These are phyloP conservation scores for Polyplosphaeria fusca DNA, from an alignment of 495 filamentous ascomycete species.

Conservation along the genomic window DNA sequence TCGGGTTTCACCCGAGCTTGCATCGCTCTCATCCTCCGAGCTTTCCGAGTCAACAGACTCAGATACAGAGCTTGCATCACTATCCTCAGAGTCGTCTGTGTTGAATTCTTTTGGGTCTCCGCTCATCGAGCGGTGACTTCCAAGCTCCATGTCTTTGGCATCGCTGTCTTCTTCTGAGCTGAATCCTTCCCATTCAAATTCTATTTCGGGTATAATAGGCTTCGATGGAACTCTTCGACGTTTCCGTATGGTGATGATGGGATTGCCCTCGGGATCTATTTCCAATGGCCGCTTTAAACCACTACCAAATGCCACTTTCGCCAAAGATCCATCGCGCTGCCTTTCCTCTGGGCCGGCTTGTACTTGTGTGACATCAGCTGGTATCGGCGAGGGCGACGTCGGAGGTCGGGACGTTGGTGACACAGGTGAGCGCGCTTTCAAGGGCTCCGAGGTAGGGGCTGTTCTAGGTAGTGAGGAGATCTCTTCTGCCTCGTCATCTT, in stretches of 20 bases:
- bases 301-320: slow-evolving; percentile 56
- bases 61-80: slow-evolving; percentile 40
- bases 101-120: slow-evolving; percentile 10
- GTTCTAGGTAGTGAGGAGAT: neutral
- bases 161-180: slow-evolving; percentile 26
- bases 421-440: neutral
- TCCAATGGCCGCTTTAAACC: slow-evolving; percentile 87
- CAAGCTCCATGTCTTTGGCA: neutral
- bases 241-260: slow-evolving; percentile 67
- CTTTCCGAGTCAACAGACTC: neutral
- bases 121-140: neutral
- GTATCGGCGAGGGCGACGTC: neutral
- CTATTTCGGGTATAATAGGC: slow-evolving; percentile 33
- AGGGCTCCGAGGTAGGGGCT: neutral
- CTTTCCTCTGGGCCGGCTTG: neutral
- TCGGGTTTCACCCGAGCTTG: slow-evolving; percentile 23
- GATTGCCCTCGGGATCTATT: slow-evolving; percentile 69
- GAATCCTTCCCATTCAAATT: slow-evolving; percentile 62
- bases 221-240: slow-evolving; percentile 28
- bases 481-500: slow-evolving; percentile 35
- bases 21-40: slow-evolving; percentile 36
- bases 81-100: slow-evolving; percentile 22
- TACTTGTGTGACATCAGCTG: slow-evolving; percentile 12
- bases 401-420: slow-evolving; percentile 1
- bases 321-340: neutral